Evolutionary conservation across 257 asterid species (phyloP), one percentile per base, ranked within the genome.

Genomic region (Salvia miltiorrhiza): DNA sequence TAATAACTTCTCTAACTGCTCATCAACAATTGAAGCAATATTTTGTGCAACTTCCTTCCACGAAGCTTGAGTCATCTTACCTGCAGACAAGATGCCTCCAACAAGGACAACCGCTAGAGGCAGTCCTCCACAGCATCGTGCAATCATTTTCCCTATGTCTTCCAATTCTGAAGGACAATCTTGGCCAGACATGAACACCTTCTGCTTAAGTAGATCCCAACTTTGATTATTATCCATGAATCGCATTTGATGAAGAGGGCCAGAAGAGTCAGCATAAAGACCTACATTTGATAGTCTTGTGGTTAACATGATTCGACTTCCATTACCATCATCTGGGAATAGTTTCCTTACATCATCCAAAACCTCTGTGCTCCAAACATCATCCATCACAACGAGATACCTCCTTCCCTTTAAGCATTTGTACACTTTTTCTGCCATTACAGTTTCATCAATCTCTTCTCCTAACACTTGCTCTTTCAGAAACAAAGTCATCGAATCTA

Each of bases 301-400:
- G 19, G 49, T 43, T 43, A 43, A 43, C 49, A 43, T 43, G 19
- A 43, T 43, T 43, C 49, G 49, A 26, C 33, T 69, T 10, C 73
- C 57, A 69, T 28, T 55, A 4, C 7, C 3, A 10, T 69, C 57
- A 41, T 55, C 32, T 0, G 64, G 64, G 19, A 56, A 55, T n/a
- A n/a, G n/a, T n/a, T n/a, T n/a, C n/a, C n/a, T n/a, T 10, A 69
- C 32, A 28, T 39, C 44, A n/a, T 56, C 64, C 64, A 45, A 41
- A n/a, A 10, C 54, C 1, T 26, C 1, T 3, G 41, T 40, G 64
- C 65, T 24, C 65, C 55, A 68, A 5, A 54, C 7, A 1, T 68
- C 55, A 37, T 54, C 48, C 63, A 30, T 30, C 5, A 30, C 33
- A 1, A 2, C 33, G 2, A 30, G 33, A 30, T 30, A 30, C 33